A percentile compares a stretch with the other conserved stretches of the same genome.
Evolutionary conservation across 2,329 filamentous ascomycete species (phyloP).

Genomic region (Colletotrichum costaricense): DNA sequence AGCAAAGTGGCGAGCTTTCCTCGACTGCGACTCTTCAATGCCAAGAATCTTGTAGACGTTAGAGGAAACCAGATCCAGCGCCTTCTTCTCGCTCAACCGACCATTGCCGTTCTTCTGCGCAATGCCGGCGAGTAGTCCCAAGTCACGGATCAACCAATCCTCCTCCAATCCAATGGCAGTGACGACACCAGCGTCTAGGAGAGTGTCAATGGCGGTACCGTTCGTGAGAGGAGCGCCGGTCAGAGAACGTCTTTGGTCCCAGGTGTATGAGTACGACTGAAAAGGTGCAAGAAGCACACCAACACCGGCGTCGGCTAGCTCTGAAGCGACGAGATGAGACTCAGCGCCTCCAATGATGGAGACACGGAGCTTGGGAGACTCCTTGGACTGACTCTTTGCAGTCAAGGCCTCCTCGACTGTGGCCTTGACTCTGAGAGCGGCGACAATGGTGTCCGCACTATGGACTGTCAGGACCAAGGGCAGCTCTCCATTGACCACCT

Average conservation of each 20-base stretch:
- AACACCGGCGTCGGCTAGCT: conserved; percentile 66
- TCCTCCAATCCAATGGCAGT: conserved; percentile 70
- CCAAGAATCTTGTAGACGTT: conserved; percentile 71
- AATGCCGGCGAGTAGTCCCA: conserved; percentile 70
- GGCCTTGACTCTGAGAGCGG: conserved; percentile 68
- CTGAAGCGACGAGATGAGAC: conserved; percentile 67
- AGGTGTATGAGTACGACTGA: conserved; percentile 63
- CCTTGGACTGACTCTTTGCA: conserved; percentile 30
- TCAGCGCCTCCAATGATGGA: conserved; percentile 73
- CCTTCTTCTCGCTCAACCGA: conserved; percentile 62
- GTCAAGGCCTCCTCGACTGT: conserved; percentile 60
- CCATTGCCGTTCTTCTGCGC: conserved; percentile 68
- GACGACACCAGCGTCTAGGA: conserved; percentile 68
- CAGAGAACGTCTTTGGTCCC: conserved; percentile 72
- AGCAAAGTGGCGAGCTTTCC: conserved; percentile 62
- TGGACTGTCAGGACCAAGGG: conserved; percentile 70
- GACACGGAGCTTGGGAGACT: conserved; percentile 55
- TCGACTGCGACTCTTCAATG: conserved; percentile 45
- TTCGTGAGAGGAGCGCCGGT: conserved; percentile 75
- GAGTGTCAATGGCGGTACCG: conserved; percentile 68
- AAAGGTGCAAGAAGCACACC: conserved; percentile 71
- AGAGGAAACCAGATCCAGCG: conserved; percentile 65
- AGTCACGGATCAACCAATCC: conserved; percentile 71
- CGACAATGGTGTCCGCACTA: conserved; percentile 71
- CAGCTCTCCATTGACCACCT: conserved; percentile 64